Base-by-base conservation (phyloP, 176 grass and related monocot genomes). In the Cenchrus americanus region DNA sequence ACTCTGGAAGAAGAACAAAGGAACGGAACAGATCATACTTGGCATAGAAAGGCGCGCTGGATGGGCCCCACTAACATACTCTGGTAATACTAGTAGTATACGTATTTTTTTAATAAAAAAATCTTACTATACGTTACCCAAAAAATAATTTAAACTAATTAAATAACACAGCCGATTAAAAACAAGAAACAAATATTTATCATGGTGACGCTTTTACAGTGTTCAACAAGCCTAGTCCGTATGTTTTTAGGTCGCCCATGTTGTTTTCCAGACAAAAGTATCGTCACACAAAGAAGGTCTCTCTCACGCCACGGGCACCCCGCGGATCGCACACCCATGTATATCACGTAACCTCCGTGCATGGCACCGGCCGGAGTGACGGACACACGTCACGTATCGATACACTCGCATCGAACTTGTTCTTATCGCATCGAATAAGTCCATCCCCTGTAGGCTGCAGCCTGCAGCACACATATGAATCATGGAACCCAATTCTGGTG, bases 261-360 rank as follows among this genome's bases (percentile, higher is more conserved):
- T 88, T 59, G 14, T 79, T 88, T 84, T 84, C 81, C 24, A 73
- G 26, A 26, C 23, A 32, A 78, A 83, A 54, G 46, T 18, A 58
- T 11, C 40, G 2, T 78, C 75, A 24, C 50, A 27, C n/a, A 71
- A 22, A 50, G 62, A 80, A 67, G 71, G 19, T 43, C 12, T 8
- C 32, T 43, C 12, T 8, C 41, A 58, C 11, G 52, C 51, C 19
- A 27, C 73, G 62, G 27, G 61, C 77, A 11, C 61, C 44, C 60
- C 61, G 76, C 51, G 76, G 2, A 15, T 1, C 40, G 46, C 49
- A 5, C 23, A 15, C 24, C 22, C 48, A 46, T 0, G 11, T 43
- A 22, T 21, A 49, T 76, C 85, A 81, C 70, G 40, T 60, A 53
- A 27, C 67, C 59, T 79, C 80, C 51, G 8, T 70, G 68, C 67